A percentile compares a stretch with the other conserved stretches of the same genome.
phyloP scores from a whole-genome alignment of 495 filamentous ascomycete genomes.

The Penicillium paradoxum region DNA sequence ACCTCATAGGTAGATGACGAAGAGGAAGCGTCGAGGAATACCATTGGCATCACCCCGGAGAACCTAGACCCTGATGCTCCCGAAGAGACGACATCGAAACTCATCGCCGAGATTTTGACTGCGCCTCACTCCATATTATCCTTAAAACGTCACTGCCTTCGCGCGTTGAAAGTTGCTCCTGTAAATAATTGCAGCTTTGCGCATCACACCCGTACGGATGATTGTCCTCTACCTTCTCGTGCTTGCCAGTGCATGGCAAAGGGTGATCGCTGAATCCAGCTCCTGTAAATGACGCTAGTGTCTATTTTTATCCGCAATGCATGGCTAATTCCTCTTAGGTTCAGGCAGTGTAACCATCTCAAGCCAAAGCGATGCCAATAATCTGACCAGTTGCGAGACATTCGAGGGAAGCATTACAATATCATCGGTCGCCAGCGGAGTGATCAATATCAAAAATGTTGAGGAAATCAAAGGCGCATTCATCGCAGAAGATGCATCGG shows the following conservation, averaged over 20 bases:
- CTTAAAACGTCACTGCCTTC: slow-evolving; percentile 1
- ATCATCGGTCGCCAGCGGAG: slow-evolving; percentile 18
- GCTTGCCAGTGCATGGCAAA: not conserved
- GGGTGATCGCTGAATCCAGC: not conserved
- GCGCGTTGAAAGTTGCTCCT: not conserved
- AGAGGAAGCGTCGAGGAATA: too few species aligned
- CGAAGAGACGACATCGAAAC: not conserved
- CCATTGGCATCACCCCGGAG: too few species aligned
- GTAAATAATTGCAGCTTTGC: not conserved
- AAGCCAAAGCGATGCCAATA: slow-evolving; percentile 27
- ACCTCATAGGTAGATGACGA: too few species aligned
- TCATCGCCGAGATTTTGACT: not conserved
- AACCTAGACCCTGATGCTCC: too few species aligned
- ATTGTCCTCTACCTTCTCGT: not conserved
- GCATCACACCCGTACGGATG: not conserved
- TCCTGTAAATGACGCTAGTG: not conserved
- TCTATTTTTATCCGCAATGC: too few species aligned
- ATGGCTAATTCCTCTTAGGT: slow-evolving; percentile 13
- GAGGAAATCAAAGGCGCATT: slow-evolving; percentile 26
- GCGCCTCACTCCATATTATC: not conserved
- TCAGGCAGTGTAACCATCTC: slow-evolving; percentile 23
- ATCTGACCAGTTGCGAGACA: slow-evolving; percentile 21
- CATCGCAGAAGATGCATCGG: slow-evolving; percentile 15
- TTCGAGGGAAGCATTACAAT: slow-evolving; percentile 26
- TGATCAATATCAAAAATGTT: slow-evolving; percentile 22